Evolutionary conservation across 2,329 filamentous ascomycete species (phyloP).

Genomic region (Phialophora tarda): DNA sequence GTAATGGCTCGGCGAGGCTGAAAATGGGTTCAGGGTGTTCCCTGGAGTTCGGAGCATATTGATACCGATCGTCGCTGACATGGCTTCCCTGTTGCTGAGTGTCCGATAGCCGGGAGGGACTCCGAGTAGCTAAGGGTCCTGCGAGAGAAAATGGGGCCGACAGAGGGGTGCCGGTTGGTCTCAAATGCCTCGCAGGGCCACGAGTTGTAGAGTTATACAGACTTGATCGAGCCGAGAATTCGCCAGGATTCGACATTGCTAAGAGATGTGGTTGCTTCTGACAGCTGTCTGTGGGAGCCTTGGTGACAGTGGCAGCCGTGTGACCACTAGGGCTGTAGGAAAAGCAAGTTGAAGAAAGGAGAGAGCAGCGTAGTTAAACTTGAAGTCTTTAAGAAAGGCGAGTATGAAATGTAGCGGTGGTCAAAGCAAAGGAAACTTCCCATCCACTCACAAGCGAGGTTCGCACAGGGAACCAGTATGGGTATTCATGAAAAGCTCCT

Average conservation of each 20-base stretch:
- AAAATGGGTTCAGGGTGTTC: background rate
- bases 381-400: background rate
- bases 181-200: background rate
- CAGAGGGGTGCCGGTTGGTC: background rate
- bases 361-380: background rate
- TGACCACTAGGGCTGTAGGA: background rate
- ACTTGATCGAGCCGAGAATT: conserved; percentile 2
- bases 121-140: background rate
- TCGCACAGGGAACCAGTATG: background rate
- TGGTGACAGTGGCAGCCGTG: background rate
- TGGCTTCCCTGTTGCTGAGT: background rate
- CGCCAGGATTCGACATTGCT: background rate
- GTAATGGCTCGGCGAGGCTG: background rate
- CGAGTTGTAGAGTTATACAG: background rate
- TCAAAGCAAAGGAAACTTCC: background rate
- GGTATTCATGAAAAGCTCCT: background rate
- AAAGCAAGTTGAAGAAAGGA: background rate
- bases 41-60: background rate
- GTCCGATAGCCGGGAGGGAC: background rate
- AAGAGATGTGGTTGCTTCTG: background rate
- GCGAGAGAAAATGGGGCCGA: background rate
- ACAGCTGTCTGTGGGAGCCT: background rate
- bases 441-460: background rate
- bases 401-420: background rate
- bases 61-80: background rate